Conservation (phyloP, 306 rosid genomes). For the Cajanus cajan region DNA sequence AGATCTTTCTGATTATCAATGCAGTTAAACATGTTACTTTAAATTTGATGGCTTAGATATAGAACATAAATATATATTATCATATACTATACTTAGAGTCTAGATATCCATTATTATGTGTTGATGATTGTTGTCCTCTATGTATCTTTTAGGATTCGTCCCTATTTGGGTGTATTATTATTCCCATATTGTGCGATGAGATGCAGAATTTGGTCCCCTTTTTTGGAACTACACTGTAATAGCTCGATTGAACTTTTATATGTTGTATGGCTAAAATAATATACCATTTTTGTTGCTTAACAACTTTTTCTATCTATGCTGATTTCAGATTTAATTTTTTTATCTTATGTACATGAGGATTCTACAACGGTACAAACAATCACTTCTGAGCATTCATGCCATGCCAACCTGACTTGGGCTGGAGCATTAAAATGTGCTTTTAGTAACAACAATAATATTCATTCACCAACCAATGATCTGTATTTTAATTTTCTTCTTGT, state of each 20-base stretch:
- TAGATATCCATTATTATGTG: conserved; percentile 18
- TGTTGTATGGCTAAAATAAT: background rate
- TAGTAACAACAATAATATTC: background rate
- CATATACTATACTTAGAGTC: conserved; percentile 34
- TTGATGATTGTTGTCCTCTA: conserved; percentile 23
- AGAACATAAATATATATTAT: conserved; percentile 9
- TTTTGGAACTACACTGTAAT: conserved; percentile 30
- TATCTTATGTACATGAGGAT: background rate
- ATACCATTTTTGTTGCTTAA: background rate
- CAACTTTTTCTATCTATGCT: background rate
- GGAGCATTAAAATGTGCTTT: background rate
- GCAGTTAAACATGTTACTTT: conserved; percentile 29
- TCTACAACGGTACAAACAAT: background rate
- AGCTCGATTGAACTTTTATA: conserved; percentile 24
- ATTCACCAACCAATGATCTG: background rate
- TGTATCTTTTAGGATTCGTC: conserved; percentile 46
- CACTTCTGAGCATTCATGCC: background rate
- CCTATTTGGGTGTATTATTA: conserved; percentile 44
- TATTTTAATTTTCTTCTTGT: background rate
- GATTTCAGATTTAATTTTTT: background rate
- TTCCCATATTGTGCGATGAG: conserved; percentile 57
- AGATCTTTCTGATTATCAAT: conserved; percentile 50
- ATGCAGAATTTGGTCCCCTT: conserved; percentile 23
- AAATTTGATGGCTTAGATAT: background rate
- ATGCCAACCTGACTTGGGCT: background rate